These are phyloP conservation scores for Rosa lucieae DNA, from an alignment of 306 rosid species.

Conservation along the genomic window DNA sequence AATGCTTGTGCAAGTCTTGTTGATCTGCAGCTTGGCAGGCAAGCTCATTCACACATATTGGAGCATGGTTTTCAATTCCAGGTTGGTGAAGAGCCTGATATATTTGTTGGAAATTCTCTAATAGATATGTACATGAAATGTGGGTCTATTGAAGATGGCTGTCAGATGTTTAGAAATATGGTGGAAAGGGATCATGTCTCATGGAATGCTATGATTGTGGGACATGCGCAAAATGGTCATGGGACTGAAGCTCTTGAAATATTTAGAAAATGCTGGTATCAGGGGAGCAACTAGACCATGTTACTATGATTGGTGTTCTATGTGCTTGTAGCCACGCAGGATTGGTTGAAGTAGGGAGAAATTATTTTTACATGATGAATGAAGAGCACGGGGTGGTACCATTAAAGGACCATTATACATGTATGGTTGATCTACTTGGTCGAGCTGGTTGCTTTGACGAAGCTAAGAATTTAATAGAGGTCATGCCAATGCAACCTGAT, in stretches of 20 bases:
- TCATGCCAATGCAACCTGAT: constrained; percentile 37
- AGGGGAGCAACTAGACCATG: constrained; percentile 28
- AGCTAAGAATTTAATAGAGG: constrained; percentile 27
- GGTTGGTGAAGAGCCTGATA: constrained; percentile 28
- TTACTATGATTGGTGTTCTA: constrained; percentile 38
- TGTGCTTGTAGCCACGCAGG: constrained; percentile 33
- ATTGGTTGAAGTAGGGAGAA: constrained; percentile 28
- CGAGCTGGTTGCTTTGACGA: constrained; percentile 30
- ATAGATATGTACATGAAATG: constrained; percentile 40
- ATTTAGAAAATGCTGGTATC: constrained; percentile 31
- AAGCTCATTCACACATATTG: constrained; percentile 31
- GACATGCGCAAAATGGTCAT: constrained; percentile 37
- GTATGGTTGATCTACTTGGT: constrained; percentile 38
- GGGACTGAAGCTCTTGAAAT: constrained; percentile 31
- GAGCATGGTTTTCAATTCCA: constrained; percentile 36
- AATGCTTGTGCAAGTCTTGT: constrained; percentile 36
- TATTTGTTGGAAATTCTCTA: constrained; percentile 37
- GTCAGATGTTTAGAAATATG: constrained; percentile 25
- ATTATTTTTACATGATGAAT: constrained; percentile 16
- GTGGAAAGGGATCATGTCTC: constrained; percentile 34
- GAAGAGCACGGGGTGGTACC: constrained; percentile 25
- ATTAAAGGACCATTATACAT: constrained; percentile 33
- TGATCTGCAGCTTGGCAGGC: constrained; percentile 36
- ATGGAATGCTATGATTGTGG: constrained; percentile 33
- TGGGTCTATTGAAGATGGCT: constrained; percentile 29